These are phyloP conservation scores for Alternaria infectoria DNA, from an alignment of 2,329 filamentous ascomycete species.

Conservation along the genomic window DNA sequence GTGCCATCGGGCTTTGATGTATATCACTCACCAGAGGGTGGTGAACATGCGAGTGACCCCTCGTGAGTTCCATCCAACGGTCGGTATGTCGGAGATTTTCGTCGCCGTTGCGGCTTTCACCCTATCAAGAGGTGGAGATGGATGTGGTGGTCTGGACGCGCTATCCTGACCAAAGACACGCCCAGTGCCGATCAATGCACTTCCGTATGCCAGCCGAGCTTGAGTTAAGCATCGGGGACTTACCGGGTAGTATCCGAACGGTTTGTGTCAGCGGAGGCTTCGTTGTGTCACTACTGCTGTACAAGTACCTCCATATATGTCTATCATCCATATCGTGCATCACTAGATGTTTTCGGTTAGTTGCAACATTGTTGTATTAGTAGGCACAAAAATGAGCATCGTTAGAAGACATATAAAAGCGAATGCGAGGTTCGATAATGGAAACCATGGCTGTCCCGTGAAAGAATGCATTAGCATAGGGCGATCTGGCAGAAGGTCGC, in stretches of 20 bases:
- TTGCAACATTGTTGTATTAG: neutral
- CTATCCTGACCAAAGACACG: slow-evolving; percentile 1
- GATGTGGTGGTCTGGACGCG: neutral
- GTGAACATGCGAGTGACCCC: slow-evolving; percentile 4
- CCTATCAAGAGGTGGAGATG: neutral
- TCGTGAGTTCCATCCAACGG: slow-evolving; percentile 11
- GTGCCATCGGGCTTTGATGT: slow-evolving; percentile 25
- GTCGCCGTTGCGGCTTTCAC: slow-evolving; percentile 15
- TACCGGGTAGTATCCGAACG: slow-evolving; percentile 17
- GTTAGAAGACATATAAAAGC: neutral
- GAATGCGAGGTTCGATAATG: neutral
- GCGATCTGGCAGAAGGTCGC: neutral
- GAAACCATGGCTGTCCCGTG: neutral
- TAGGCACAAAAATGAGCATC: neutral
- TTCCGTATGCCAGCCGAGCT: slow-evolving; percentile 1
- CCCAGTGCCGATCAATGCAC: slow-evolving; percentile 12
- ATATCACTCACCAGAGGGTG: neutral
- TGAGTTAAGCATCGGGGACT: slow-evolving; percentile 6
- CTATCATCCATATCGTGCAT: neutral
- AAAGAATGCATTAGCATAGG: neutral
- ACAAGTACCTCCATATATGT: neutral
- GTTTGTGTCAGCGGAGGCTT: neutral
- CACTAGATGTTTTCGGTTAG: neutral
- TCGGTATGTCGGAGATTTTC: slow-evolving; percentile 25
- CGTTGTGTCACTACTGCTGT: neutral